Percentiles rank a stretch among this genome's conserved stretches.
phyloP scores from a whole-genome alignment of 1,139 yeast species.

The Scheffersomyces illinoinensis region DNA sequence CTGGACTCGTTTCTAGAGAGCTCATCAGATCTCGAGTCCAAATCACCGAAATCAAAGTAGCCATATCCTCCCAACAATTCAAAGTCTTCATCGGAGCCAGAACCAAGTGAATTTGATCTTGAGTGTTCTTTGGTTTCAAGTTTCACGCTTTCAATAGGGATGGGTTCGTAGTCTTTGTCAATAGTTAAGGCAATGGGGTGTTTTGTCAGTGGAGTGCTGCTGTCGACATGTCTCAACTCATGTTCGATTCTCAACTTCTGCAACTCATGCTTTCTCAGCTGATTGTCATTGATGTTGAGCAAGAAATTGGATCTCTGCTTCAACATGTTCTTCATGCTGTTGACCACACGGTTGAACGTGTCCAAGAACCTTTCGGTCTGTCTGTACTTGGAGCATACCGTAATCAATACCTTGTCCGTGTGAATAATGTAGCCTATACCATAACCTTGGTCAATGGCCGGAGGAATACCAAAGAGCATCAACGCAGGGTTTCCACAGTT shows the following conservation, averaged over 20 bases:
- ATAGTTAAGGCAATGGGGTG: constrained; percentile 39
- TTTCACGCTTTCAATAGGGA: constrained; percentile 16
- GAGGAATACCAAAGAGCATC: constrained; percentile 72
- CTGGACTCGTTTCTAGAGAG: constrained; percentile 31
- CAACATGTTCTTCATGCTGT: constrained; percentile 52
- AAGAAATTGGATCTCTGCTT: constrained; percentile 37
- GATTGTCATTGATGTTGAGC: constrained; percentile 36
- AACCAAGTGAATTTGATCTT: constrained; percentile 9
- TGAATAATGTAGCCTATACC: constrained; percentile 78
- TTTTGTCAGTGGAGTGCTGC: constrained; percentile 30
- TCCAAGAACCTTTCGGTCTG: constrained; percentile 69
- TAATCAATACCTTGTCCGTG: constrained; percentile 55
- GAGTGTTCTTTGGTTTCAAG: constrained; percentile 1
- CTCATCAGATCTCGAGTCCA: constrained; percentile 34
- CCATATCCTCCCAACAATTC: constrained; percentile 69
- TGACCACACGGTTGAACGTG: constrained; percentile 61
- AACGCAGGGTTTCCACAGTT: constrained; percentile 83
- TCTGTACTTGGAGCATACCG: constrained; percentile 72
- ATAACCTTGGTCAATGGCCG: constrained; percentile 72
- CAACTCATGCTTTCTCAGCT: constrained; percentile 34
- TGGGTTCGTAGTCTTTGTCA: constrained; percentile 10
- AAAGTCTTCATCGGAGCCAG: constrained; percentile 20
- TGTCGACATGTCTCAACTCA: constrained; percentile 34
- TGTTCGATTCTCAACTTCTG: constrained; percentile 36
- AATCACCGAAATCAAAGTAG: constrained; percentile 70